Evolutionary conservation across 257 asterid genomes (phyloP), one percentile per base, ranked within the genome.

Genomic region (Buddleja alternifolia): DNA sequence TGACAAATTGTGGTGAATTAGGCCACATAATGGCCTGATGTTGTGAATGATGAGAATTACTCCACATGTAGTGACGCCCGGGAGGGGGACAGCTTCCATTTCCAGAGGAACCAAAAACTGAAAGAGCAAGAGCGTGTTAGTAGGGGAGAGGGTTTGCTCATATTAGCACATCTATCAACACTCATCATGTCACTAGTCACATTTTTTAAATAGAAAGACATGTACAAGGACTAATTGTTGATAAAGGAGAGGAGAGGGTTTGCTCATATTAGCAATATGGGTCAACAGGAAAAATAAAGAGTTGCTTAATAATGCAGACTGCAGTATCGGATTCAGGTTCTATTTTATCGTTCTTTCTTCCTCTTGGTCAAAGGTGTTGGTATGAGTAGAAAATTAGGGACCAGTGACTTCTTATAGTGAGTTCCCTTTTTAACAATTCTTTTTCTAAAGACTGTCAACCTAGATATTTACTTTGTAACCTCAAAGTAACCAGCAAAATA

Each of bases 11-110:
- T 52, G 92, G 95, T 52, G 99, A 84, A 80, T 75, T 88, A 23
- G 97, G 88, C 96, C 97, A 89, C 52, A 85, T 41, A 78, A 77
- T 75, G 48, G 90, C 78, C 75, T 88, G 96, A 73, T 95, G 82
- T 71, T 79, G 97, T 16, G 86, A 81, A 65, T 81, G 90, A 58
- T 77, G 94, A 1, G 93, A 75, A 67, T 84, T 86, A 67, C 84
- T 94, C 97, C 97, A 91, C 84, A 83, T 81, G 78, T 87, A 85
- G 71, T 83, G 95, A 59, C 77, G 95, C 63, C 97, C 96, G 50
- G 98, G 88, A 60, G 96, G 86, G 1, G 93, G 95, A 57, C 96
- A 88, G 80, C 90, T 88, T 53, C 91, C 96, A 75, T 85, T 87
- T 72, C 92, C 97, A 60, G 90, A 66, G 70, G 88, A 77, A 69